Conservation (phyloP, 768 basidiomycete genomes). For the Pleurotus eryngii region DNA sequence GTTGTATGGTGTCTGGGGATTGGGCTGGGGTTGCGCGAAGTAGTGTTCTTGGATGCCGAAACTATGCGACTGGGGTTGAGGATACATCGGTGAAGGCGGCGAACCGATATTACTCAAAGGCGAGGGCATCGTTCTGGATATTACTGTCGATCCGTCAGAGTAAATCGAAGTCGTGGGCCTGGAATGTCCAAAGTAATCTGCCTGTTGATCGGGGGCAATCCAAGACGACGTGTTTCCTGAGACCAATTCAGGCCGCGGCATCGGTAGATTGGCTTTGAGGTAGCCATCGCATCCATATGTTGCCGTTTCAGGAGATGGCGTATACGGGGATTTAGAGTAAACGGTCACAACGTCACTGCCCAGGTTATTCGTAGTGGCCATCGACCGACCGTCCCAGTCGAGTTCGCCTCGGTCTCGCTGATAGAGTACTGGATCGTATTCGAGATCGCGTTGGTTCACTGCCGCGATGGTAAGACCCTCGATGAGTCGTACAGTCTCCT, state of each 20-base stretch:
- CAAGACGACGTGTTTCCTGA: background rate
- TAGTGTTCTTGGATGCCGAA: no score
- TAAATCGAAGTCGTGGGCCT: background rate
- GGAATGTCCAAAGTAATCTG: background rate
- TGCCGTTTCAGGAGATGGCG: background rate
- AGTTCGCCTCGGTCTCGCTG: conserved; percentile 59
- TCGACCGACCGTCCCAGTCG: conserved; percentile 64
- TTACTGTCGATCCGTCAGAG: conserved; percentile 1
- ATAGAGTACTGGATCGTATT: conserved; percentile 56
- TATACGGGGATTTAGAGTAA: conserved; percentile 30
- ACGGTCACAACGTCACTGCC: conserved; percentile 40
- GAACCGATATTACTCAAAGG: background rate
- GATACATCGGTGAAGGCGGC: no score
- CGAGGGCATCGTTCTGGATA: background rate
- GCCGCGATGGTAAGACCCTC: conserved; percentile 58
- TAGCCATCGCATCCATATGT: background rate
- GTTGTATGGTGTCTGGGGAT: no score
- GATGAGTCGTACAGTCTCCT: conserved; percentile 46
- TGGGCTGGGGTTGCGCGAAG: background rate
- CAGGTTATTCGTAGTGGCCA: conserved; percentile 42
- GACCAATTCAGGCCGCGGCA: background rate
- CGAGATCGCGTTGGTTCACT: conserved; percentile 50
- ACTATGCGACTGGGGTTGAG: no score
- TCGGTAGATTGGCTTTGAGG: background rate
- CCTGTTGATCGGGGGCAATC: background rate